Base-by-base conservation (phyloP, 2,329 filamentous ascomycete species). In the Simplicillium sp. region DNA sequence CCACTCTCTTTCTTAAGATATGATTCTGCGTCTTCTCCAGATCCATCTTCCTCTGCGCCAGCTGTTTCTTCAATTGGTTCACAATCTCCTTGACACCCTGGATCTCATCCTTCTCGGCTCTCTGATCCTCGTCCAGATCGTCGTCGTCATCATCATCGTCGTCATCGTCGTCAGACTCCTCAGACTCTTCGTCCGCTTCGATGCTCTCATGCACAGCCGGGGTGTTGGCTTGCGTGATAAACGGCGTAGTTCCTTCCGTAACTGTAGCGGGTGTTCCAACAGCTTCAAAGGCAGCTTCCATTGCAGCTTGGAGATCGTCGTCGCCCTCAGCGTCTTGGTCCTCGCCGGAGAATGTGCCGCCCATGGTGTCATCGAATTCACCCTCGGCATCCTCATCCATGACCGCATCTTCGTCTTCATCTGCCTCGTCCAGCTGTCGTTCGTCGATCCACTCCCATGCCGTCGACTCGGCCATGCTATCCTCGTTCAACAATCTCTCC, bases 401-500 rank as follows among this genome's bases (percentile, higher is more conserved):
- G 1, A 71, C 73, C 12, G 75, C 68, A n/a, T 60, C 67, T 7
- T 62, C 65, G 8, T 60, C 57, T 13, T 67, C 63, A 2, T 67
- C 67, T 8, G 71, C 68, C 2, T 55, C 65, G 17, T 56, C 54
- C 34, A 50, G 53, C 15, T 44, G 54, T 34, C 60, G 61, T 35
- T 79, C 67, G 44, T 84, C 77, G 38, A 84, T 65, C 52, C 84
- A 68, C 53, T 87, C 80, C 51, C 76, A 84, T 39, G 67, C 70
- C 12, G 80, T 76, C 16, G 73, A 73, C 2, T 70, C 48, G 4
- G 80, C 75, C 32, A 71, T 70, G 39, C 73, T 70, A 51, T 95
- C 88, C 33, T 80, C 77, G 35, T 73, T 72, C 3, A 94, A 69
- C 29, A 94, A 65, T 35, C 82, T 73, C 47, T 87, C 79, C 29